Conservation (phyloP, 2,329 filamentous ascomycete species). For the Ophiostoma quercus region DNA sequence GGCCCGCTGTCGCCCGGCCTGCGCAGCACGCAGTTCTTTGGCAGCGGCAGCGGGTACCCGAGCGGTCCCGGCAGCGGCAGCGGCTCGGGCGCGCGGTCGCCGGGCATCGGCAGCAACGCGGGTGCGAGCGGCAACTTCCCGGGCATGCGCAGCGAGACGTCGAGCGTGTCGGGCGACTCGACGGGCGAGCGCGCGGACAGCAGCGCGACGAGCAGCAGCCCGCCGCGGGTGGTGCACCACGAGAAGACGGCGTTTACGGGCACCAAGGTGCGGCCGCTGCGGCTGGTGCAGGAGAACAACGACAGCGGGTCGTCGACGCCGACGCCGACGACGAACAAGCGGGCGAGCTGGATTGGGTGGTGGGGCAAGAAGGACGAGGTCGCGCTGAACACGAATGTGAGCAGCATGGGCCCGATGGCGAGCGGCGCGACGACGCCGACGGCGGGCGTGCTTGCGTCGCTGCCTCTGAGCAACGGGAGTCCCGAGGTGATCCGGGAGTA, state of each 20-base stretch:
- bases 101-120: conserved; percentile 38
- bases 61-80: conserved; percentile 28
- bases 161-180: conserved; percentile 63
- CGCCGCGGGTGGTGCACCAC: conserved; percentile 42
- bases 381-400: not conserved
- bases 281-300: conserved; percentile 75
- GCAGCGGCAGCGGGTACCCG: conserved; percentile 13
- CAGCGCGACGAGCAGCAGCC: conserved; percentile 49
- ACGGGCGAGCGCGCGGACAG: conserved; percentile 40
- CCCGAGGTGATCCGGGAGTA: conserved; percentile 26
- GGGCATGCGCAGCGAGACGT: conserved; percentile 61
- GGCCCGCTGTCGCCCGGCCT: conserved; percentile 57
- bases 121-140: conserved; percentile 58
- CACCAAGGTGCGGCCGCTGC: conserved; percentile 76
- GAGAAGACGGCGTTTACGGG: conserved; percentile 56
- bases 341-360: conserved; percentile 63
- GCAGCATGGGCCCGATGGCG: no score
- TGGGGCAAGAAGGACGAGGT: conserved; percentile 47
- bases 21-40: conserved; percentile 60
- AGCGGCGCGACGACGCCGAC: conserved; percentile 5
- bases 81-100: conserved; percentile 47
- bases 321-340: conserved; percentile 47
- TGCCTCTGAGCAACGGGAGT: not conserved
- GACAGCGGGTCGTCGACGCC: conserved; percentile 39
- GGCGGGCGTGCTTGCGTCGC: not conserved